Percentiles rank a stretch among this genome's conserved stretches.
These are phyloP conservation scores for Penicillium herquei DNA, from an alignment of 495 filamentous ascomycete genomes.

Conservation along the genomic window DNA sequence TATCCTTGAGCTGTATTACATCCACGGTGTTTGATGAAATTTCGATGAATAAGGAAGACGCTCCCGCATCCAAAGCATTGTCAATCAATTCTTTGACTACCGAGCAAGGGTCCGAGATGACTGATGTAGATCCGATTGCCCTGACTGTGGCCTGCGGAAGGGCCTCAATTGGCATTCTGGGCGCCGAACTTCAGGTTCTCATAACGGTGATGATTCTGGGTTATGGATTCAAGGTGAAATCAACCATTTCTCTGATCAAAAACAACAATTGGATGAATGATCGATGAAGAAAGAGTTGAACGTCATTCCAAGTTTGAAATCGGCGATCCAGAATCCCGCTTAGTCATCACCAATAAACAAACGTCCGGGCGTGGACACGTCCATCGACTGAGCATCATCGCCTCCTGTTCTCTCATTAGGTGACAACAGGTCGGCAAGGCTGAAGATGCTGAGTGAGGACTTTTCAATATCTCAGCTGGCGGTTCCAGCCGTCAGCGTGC, in stretches of 20 bases:
- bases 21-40: constrained; percentile 75
- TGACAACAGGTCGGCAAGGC: neutral
- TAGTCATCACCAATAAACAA: constrained; percentile 17
- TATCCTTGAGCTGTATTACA: constrained; percentile 85
- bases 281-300: neutral
- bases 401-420: constrained; percentile 3
- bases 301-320: neutral
- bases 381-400: constrained; percentile 1
- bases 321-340: constrained; percentile 4
- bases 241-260: neutral
- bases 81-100: constrained; percentile 92
- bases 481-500: constrained; percentile 59
- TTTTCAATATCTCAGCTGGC: constrained; percentile 48
- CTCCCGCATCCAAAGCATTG: constrained; percentile 82
- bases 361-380: constrained; percentile 7
- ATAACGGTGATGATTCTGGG: neutral
- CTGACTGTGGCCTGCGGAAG: constrained; percentile 65
- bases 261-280: neutral
- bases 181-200: constrained; percentile 5
- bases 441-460: constrained; percentile 22
- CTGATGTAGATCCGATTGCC: constrained; percentile 69
- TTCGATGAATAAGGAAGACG: constrained; percentile 69
- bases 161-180: constrained; percentile 60
- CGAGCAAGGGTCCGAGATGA: constrained; percentile 67
- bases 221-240: neutral